Percentiles rank a stretch among this genome's conserved stretches.
phyloP scores from a whole-genome alignment of 1,284 basidiomycete genomes.

The Apiotrichum brassicae region DNA sequence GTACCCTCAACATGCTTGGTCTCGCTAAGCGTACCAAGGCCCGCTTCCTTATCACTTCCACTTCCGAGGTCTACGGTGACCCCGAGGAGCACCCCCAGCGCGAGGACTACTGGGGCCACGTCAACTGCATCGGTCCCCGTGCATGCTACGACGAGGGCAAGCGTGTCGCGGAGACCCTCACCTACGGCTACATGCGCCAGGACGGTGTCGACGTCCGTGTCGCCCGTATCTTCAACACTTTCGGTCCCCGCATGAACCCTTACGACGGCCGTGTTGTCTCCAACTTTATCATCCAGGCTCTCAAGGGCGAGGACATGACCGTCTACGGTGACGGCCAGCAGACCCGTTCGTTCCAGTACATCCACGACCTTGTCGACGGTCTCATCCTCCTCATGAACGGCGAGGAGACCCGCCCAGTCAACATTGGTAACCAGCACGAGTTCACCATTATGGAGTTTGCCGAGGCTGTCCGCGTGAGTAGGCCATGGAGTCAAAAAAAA shows the following conservation, averaged over 20 bases:
- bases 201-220: conserved; percentile 93
- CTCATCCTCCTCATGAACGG: conserved; percentile 91
- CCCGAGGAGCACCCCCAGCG: conserved; percentile 93
- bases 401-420: conserved; percentile 80
- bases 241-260: conserved; percentile 69
- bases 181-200: conserved; percentile 89
- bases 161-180: conserved; percentile 88
- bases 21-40: conserved; percentile 97
- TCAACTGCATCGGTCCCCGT: conserved; percentile 93
- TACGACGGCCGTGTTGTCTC: conserved; percentile 94
- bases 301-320: conserved; percentile 90
- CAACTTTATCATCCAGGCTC: conserved; percentile 95
- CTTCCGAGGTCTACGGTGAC: conserved; percentile 91
- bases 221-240: conserved; percentile 84
- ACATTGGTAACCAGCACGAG: conserved; percentile 90
- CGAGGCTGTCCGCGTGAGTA: conserved; percentile 59
- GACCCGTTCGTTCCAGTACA: conserved; percentile 93
- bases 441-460: conserved; percentile 89
- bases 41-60: conserved; percentile 89
- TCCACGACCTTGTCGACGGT: conserved; percentile 53
- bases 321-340: conserved; percentile 94
- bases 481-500: background rate
- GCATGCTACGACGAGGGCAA: conserved; percentile 99
- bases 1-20: conserved; percentile 94
- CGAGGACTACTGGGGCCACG: conserved; percentile 96